Conservation (phyloP, 2,329 filamentous ascomycete species). For the Drechslerella stenobrocha region DNA sequence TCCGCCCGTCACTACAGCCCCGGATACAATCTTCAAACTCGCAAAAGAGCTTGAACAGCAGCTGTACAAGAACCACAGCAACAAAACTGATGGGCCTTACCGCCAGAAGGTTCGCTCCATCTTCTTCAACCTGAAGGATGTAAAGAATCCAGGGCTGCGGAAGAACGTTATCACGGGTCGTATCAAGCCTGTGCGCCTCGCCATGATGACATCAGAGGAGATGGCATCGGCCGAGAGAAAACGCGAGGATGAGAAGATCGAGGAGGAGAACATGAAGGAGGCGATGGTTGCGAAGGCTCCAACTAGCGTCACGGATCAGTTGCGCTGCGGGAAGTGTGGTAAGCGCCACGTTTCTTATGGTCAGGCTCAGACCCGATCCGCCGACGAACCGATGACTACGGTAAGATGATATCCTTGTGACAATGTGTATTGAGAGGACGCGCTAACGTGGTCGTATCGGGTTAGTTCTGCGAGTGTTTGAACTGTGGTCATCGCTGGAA, state of each 20-base stretch:
- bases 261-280: conserved; percentile 94
- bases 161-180: conserved; percentile 73
- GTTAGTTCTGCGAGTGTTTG: conserved; percentile 69
- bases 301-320: conserved; percentile 82
- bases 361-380: conserved; percentile 91
- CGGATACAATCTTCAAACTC: conserved; percentile 68
- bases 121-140: conserved; percentile 93
- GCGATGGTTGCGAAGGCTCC: conserved; percentile 91
- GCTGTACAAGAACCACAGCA: conserved; percentile 70
- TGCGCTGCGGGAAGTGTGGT: conserved; percentile 89
- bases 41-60: conserved; percentile 76
- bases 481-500: conserved; percentile 73
- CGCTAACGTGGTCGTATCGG: background rate
- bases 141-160: conserved; percentile 77
- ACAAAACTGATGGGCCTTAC: conserved; percentile 73
- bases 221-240: conserved; percentile 84
- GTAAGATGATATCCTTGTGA: conserved; percentile 35
- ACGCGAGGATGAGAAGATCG: conserved; percentile 72
- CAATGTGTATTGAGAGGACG: background rate
- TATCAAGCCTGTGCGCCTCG: conserved; percentile 73
- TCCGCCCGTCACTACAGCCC: conserved; percentile 55
- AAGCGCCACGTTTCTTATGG: conserved; percentile 93
- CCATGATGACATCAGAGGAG: conserved; percentile 85
- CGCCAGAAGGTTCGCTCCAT: conserved; percentile 86
- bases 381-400: conserved; percentile 88